Conservation (phyloP, 176 grass and related monocot species). For the Hyparrhenia diplandra region DNA sequence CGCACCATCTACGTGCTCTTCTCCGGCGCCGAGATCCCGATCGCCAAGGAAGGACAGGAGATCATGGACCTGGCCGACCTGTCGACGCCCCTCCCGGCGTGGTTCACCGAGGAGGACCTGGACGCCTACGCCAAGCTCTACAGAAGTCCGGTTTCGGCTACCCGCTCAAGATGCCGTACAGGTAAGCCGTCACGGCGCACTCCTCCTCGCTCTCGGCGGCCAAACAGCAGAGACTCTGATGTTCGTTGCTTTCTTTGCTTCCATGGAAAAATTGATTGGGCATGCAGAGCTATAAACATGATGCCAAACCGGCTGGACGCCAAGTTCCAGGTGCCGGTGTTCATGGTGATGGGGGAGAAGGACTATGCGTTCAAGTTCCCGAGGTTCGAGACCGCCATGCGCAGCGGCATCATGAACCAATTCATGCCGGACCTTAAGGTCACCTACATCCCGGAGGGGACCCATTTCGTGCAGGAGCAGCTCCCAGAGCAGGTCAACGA, state of each 20-base stretch:
- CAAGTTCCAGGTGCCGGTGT: constrained; percentile 46
- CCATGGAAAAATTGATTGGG: neutral
- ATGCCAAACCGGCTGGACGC: neutral
- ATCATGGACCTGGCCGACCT: constrained; percentile 47
- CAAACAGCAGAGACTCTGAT: too few relatives aligned
- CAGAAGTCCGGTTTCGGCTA: constrained; percentile 45
- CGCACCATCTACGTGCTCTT: constrained; percentile 66
- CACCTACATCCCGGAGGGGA: constrained; percentile 33
- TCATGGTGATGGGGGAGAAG: constrained; percentile 47
- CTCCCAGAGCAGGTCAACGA: constrained; percentile 38
- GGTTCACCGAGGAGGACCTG: constrained; percentile 52
- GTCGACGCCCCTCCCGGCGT: constrained; percentile 28
- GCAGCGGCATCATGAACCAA: constrained; percentile 21
- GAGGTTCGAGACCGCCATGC: constrained; percentile 15
- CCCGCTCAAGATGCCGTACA: constrained; percentile 55
- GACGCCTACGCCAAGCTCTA: constrained; percentile 30
- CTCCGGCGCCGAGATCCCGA: constrained; percentile 29
- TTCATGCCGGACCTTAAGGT: constrained; percentile 39
- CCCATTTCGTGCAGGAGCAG: constrained; percentile 47
- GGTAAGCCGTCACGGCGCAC: neutral
- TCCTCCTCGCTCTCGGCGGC: too few relatives aligned
- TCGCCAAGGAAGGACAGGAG: constrained; percentile 25
- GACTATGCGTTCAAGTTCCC: constrained; percentile 47
- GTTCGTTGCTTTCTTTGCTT: too few relatives aligned
- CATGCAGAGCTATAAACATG: constrained; percentile 9